These are phyloP conservation scores for Candida tammaniensis DNA, from an alignment of 805 yeast species.

Conservation along the genomic window DNA sequence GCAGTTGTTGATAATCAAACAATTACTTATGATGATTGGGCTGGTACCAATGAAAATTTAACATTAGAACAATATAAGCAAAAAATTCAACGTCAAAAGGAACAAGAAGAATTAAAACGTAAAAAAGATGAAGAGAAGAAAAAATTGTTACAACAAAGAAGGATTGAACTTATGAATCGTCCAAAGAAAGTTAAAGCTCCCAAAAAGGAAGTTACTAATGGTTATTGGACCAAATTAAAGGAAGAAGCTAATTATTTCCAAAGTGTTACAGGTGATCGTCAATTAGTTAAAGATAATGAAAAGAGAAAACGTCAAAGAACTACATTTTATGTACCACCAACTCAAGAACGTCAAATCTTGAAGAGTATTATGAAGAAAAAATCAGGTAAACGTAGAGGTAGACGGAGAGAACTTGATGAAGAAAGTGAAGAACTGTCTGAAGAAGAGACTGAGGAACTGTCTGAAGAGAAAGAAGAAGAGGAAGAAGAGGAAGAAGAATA, in stretches of 20 bases:
- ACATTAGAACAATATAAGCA: constrained; percentile 5
- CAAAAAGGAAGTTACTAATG: neutral
- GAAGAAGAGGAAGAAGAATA: constrained; percentile 25
- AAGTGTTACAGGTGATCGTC: constrained; percentile 37
- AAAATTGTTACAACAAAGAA: constrained; percentile 3
- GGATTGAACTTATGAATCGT: constrained; percentile 6
- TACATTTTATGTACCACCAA: constrained; percentile 21
- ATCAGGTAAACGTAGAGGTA: constrained; percentile 12
- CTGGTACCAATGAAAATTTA: neutral
- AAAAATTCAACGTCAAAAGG: neutral
- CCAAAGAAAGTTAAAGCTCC: constrained; percentile 4
- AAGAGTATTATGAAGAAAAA: constrained; percentile 8
- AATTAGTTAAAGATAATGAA: constrained; percentile 28
- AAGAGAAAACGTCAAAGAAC: constrained; percentile 31
- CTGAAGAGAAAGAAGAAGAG: constrained; percentile 12
- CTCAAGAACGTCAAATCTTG: constrained; percentile 11
- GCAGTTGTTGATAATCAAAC: constrained; percentile 2
- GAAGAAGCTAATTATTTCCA: constrained; percentile 29
- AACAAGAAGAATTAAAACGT: constrained; percentile 1
- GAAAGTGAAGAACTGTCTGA: constrained; percentile 8
- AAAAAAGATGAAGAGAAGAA: constrained; percentile 6
- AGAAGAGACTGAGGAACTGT: constrained; percentile 10
- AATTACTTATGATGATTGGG: neutral
- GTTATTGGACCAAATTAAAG: constrained; percentile 3
- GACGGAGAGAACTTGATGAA: constrained; percentile 6